Conservation (phyloP, 1,284 basidiomycete genomes). For the Polyporus tsugae region DNA sequence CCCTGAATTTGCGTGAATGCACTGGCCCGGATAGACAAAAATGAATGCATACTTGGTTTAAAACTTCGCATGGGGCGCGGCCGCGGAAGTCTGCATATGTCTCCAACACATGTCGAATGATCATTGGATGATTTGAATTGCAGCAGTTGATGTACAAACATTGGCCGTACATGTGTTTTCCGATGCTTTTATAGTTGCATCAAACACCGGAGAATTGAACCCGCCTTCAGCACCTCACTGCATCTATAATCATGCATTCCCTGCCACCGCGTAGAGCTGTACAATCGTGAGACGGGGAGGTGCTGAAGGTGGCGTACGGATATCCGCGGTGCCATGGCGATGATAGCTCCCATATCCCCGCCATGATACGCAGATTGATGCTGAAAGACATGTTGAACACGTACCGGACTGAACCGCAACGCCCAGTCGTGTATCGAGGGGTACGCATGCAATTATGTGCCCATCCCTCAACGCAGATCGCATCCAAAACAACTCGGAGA, state of each 20-base stretch:
- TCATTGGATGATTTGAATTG: too few relatives aligned
- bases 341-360: neutral
- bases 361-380: neutral
- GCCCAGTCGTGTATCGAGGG: neutral
- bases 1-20: neutral
- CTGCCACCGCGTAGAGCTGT: too few relatives aligned
- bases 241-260: neutral
- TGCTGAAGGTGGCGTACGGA: neutral
- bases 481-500: neutral
- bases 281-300: neutral
- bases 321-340: neutral
- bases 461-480: neutral
- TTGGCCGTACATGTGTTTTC: neutral
- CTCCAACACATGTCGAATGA: neutral
- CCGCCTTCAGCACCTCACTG: neutral
- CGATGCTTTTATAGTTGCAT: neutral
- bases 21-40: neutral
- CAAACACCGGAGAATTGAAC: neutral
- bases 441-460: neutral
- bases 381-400: neutral
- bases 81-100: neutral
- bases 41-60: neutral
- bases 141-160: neutral
- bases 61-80: neutral
- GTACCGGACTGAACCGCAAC: neutral